Conservation (phyloP, 1,284 basidiomycete species). For the Chondrostereum purpureum region DNA sequence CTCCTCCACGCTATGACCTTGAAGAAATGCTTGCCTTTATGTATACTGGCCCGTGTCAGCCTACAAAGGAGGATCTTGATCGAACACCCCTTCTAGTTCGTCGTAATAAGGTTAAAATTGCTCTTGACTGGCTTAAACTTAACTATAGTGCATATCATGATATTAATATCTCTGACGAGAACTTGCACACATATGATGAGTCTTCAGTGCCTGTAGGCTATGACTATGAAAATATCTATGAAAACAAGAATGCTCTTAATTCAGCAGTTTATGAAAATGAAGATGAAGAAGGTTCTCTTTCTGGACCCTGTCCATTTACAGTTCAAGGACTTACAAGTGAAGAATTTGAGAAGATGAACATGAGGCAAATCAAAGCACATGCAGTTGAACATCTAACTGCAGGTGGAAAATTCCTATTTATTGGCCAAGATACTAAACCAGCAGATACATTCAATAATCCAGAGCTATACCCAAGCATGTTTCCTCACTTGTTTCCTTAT, state of each 20-base stretch:
- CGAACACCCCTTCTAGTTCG: not conserved
- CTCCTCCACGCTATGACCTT: too few relatives aligned
- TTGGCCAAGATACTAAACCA: slow-evolving; percentile 19
- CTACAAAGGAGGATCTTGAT: too few relatives aligned
- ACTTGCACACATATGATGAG: too few relatives aligned
- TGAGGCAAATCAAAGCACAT: slow-evolving; percentile 6
- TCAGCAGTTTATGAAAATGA: slow-evolving; percentile 7
- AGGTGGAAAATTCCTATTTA: slow-evolving; percentile 15
- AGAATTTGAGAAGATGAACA: slow-evolving; percentile 3
- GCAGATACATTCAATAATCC: slow-evolving; percentile 24
- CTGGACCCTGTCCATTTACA: slow-evolving; percentile 15
- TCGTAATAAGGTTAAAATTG: not conserved
- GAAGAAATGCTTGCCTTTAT: too few relatives aligned
- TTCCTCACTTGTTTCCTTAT: too few relatives aligned
- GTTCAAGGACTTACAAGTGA: slow-evolving; percentile 16
- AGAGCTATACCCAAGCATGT: too few relatives aligned
- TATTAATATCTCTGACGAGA: too few relatives aligned
- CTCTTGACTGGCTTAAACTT: not conserved
- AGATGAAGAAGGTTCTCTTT: slow-evolving; percentile 13
- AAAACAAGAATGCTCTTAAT: too few relatives aligned
- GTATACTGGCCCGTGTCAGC: too few relatives aligned
- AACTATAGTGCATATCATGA: not conserved
- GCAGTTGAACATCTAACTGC: slow-evolving; percentile 19
- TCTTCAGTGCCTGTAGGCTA: too few relatives aligned
- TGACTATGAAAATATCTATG: too few relatives aligned